Base-by-base conservation (phyloP, 2,329 filamentous ascomycete species). In the Byssothecium circinans region DNA sequence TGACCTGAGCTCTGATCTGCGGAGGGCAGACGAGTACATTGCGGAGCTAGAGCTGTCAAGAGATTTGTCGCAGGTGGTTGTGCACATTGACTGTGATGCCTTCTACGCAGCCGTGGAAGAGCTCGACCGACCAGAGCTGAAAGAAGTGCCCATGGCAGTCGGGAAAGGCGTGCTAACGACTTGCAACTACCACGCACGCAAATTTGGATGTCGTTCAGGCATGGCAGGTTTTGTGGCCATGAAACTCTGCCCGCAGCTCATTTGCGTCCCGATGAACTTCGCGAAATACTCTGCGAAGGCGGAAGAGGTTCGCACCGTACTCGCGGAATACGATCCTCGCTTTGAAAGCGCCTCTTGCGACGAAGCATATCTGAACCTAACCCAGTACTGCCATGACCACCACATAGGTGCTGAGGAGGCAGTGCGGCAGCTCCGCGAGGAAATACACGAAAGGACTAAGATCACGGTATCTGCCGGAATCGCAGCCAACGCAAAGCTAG, bases 211-310 rank as follows among this genome's bases (percentile, higher is more conserved):
- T 59, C 84, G 94, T 27, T 95, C 89, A 58, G 94, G 91, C 17
- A 99, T 99, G 94, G 94, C 94, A 6, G 85, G 88, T 4, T 97
- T 97, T 63, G 91, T 97, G 23, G 94, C 94, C 12, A 91, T 88
- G 77, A 96, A 95, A 71, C 79, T 99, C 1, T 99, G 94, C 54
- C 94, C 94, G 0, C 78, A 91, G 48, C 78, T 99, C 23, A 81
- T 96, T 15, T 82, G 91, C 43, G 73, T 99, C 12, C 89, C 89
- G 5, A 79, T 90, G 50, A 95, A 96, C 65, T 95, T 95, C 61
- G 81, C 87, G 38, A 97, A 97, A 65, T 99, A 99, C 66, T 87
- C 79, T 0, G 84, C 89, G 12, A 99, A 97, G 70, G 94, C 94
- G 0, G 82, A 87, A 48, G 91, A 97, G 67, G 85, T 97, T 5